These are phyloP conservation scores for Paecilomyces dactylethromorphus DNA, from an alignment of 2,329 filamentous ascomycete genomes.

Conservation along the genomic window DNA sequence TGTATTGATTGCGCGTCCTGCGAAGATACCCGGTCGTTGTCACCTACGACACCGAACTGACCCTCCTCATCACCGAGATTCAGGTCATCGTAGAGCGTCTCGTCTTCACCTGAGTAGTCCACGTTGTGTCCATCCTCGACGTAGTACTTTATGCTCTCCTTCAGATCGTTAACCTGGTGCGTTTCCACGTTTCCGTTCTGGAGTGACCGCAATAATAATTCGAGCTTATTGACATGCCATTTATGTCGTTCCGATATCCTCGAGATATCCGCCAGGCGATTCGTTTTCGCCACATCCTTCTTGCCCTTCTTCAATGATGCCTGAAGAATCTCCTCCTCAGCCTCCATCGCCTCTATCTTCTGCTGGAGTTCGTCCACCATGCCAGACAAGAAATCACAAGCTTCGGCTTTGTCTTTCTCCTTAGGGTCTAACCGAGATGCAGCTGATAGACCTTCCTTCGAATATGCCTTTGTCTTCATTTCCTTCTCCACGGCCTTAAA, in stretches of 20 bases:
- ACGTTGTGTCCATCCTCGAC: slow-evolving; percentile 81
- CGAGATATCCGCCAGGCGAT: slow-evolving; percentile 82
- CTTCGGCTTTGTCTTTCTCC: slow-evolving; percentile 88
- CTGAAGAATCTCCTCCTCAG: slow-evolving; percentile 79
- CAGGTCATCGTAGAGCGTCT: slow-evolving; percentile 90
- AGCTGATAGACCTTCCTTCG: slow-evolving; percentile 90
- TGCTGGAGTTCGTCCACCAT: slow-evolving; percentile 91
- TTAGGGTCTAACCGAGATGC: slow-evolving; percentile 94
- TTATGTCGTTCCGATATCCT: slow-evolving; percentile 84
- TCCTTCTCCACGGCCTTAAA: slow-evolving; percentile 99
- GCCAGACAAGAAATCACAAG: slow-evolving; percentile 73
- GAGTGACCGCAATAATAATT: slow-evolving; percentile 79
- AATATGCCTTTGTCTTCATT: slow-evolving; percentile 99
- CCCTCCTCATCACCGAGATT: slow-evolving; percentile 90
- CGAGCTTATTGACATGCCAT: slow-evolving; percentile 90
- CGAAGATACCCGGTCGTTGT: slow-evolving; percentile 85
- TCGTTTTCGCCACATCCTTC: slow-evolving; percentile 73
- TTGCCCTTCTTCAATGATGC: slow-evolving; percentile 93
- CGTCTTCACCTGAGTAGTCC: slow-evolving; percentile 83
- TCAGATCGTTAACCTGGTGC: slow-evolving; percentile 78
- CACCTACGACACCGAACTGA: slow-evolving; percentile 69
- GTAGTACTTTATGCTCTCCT: slow-evolving; percentile 92
- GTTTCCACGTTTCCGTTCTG: slow-evolving; percentile 89
- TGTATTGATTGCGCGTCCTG: slow-evolving; percentile 91
- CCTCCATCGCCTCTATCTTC: slow-evolving; percentile 88